These are phyloP conservation scores for Aspergillus kassunensis DNA, from an alignment of 495 filamentous ascomycete genomes.

Conservation along the genomic window DNA sequence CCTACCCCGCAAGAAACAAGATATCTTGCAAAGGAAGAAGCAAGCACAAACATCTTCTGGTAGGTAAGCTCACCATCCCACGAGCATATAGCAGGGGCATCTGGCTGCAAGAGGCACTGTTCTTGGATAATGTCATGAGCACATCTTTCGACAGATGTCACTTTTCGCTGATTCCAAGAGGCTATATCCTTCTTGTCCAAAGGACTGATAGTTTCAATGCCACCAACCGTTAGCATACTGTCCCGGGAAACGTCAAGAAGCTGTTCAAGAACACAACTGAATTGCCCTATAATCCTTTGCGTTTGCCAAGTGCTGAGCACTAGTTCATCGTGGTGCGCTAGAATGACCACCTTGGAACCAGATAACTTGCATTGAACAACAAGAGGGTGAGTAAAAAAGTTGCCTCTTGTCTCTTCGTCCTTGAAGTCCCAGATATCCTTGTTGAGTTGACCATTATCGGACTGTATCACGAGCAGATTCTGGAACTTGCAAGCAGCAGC, in stretches of 20 bases:
- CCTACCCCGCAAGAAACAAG: conserved; percentile 44
- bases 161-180: conserved; percentile 30
- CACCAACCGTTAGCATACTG: conserved; percentile 24
- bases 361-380: conserved; percentile 43
- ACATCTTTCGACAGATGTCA: conserved; percentile 33
- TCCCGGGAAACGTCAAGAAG: conserved; percentile 26
- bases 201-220: conserved; percentile 32
- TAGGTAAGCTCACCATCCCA: conserved; percentile 47
- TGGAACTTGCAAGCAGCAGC: conserved; percentile 58
- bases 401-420: conserved; percentile 40
- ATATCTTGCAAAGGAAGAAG: conserved; percentile 34
- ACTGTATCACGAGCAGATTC: conserved; percentile 57
- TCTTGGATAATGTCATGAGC: conserved; percentile 45
- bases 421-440: conserved; percentile 39
- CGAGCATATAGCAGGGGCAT: conserved; percentile 36
- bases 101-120: conserved; percentile 23
- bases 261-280: conserved; percentile 33
- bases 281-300: conserved; percentile 30
- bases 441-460: conserved; percentile 27
- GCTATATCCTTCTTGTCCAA: conserved; percentile 31
- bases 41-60: conserved; percentile 30
- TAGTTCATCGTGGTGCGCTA: conserved; percentile 36
- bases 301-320: conserved; percentile 35
- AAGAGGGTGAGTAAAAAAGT: conserved; percentile 50
- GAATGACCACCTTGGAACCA: conserved; percentile 25